These are phyloP conservation scores for Cylindrotheca closterium DNA, from an alignment of 108 stramenopile species.

Conservation along the genomic window DNA sequence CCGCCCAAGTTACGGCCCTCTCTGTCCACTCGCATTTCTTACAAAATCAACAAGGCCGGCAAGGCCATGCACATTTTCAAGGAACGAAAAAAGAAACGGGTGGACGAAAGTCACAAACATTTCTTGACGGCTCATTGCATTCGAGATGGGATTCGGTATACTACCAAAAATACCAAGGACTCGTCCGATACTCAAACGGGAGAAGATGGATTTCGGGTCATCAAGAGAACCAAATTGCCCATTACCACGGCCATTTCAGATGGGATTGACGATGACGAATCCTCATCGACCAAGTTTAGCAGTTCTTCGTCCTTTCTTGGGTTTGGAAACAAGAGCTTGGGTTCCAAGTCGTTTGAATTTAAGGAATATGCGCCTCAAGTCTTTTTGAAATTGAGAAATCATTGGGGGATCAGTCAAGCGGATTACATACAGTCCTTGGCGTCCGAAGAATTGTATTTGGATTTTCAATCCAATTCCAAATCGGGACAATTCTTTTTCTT, in stretches of 20 bases:
- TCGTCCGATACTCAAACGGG: neutral
- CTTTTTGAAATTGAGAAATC: neutral
- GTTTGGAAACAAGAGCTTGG: neutral
- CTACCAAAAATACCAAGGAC: neutral
- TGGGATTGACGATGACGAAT: neutral
- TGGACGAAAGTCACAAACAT: neutral
- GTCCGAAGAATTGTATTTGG: neutral
- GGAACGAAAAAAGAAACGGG: neutral
- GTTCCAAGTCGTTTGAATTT: neutral
- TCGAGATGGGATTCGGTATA: neutral
- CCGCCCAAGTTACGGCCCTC: neutral
- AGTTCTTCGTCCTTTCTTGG: neutral
- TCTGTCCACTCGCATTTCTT: neutral
- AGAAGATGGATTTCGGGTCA: neutral
- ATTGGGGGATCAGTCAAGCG: neutral
- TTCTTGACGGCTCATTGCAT: neutral
- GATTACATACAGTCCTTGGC: neutral
- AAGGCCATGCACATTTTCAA: neutral
- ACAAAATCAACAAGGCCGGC: neutral
- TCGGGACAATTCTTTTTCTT: conserved; percentile 2
- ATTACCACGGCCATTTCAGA: neutral
- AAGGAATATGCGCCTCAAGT: neutral
- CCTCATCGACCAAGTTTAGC: neutral
- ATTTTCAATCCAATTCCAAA: conserved; percentile 2
- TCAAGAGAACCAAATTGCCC: neutral